Evolutionary conservation across 192 early-diverging fungal genomes (phyloP).

Genomic region (Obelidium mucronatum): DNA sequence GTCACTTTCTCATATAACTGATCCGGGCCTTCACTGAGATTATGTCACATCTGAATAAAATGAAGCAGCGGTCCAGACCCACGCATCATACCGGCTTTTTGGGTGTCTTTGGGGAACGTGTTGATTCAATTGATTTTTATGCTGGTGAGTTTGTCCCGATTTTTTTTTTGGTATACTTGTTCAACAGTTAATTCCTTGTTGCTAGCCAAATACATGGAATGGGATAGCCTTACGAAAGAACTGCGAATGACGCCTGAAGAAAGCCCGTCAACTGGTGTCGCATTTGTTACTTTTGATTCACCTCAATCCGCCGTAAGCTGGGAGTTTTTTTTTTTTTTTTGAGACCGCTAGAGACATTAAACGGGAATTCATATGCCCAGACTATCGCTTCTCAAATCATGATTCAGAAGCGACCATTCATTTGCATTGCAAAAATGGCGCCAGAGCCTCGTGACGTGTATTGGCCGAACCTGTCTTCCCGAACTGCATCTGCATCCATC

Average conservation of each 20-base stretch:
- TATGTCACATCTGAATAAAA: conserved; percentile 40
- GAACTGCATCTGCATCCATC: conserved; percentile 47
- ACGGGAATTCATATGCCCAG: conserved; percentile 11
- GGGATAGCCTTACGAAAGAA: conserved; percentile 46
- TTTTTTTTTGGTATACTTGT: too few relatives aligned
- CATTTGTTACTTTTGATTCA: conserved; percentile 67
- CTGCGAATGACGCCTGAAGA: conserved; percentile 45
- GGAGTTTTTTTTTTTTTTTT: not conserved
- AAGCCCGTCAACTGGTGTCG: conserved; percentile 51
- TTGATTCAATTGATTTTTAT: conserved; percentile 57
- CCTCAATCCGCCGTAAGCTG: conserved; percentile 56
- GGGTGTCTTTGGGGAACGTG: conserved; percentile 49
- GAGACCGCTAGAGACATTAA: not conserved
- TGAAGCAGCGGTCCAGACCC: conserved; percentile 47
- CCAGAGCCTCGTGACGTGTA: conserved; percentile 66
- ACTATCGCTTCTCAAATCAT: conserved; percentile 57
- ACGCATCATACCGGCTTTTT: conserved; percentile 53
- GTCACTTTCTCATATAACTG: conserved; percentile 35
- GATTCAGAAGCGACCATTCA: conserved; percentile 52
- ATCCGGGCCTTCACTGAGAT: conserved; percentile 47
- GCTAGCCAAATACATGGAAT: conserved; percentile 49
- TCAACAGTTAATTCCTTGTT: too few relatives aligned
- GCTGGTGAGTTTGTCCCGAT: too few relatives aligned
- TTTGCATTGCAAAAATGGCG: conserved; percentile 55
- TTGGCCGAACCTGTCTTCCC: conserved; percentile 62